phyloP scores from a whole-genome alignment of 495 filamentous ascomycete species.

The Tetracladium setigerum region DNA sequence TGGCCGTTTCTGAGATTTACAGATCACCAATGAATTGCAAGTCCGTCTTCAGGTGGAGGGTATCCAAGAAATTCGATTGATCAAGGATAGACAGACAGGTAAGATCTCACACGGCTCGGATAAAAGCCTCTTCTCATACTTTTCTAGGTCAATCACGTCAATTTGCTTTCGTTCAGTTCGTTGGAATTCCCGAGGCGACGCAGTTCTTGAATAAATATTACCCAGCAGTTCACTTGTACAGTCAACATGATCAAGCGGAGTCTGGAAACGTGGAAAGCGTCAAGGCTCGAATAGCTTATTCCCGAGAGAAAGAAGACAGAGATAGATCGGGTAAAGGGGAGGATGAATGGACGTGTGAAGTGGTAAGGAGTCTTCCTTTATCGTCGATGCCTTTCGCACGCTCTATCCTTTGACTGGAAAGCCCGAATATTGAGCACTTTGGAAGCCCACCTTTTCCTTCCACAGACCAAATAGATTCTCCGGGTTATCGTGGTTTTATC shows the following conservation, averaged over 20 bases:
- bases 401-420: neutral
- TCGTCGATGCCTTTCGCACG: conserved; percentile 1
- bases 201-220: conserved; percentile 59
- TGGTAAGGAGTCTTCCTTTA: conserved; percentile 36
- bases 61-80: conserved; percentile 56
- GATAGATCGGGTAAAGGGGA: conserved; percentile 42
- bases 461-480: too few relatives aligned
- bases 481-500: too few relatives aligned
- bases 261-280: conserved; percentile 43
- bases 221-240: conserved; percentile 49
- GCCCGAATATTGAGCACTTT: too few relatives aligned
- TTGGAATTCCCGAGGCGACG: conserved; percentile 48
- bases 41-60: conserved; percentile 49
- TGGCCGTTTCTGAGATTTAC: conserved; percentile 31
- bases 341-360: conserved; percentile 71
- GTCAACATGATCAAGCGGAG: conserved; percentile 18
- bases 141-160: conserved; percentile 48
- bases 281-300: conserved; percentile 52
- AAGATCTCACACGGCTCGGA: conserved; percentile 12
- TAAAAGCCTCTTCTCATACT: conserved; percentile 3
- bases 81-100: conserved; percentile 62
- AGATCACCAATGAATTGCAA: conserved; percentile 57
- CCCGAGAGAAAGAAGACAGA: conserved; percentile 49
- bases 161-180: conserved; percentile 64
- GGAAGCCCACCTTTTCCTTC: too few relatives aligned